Percentiles rank a stretch among this genome's conserved stretches.
phyloP scores from a whole-genome alignment of 2,329 filamentous ascomycete genomes.

The Trichoderma gracile region DNA sequence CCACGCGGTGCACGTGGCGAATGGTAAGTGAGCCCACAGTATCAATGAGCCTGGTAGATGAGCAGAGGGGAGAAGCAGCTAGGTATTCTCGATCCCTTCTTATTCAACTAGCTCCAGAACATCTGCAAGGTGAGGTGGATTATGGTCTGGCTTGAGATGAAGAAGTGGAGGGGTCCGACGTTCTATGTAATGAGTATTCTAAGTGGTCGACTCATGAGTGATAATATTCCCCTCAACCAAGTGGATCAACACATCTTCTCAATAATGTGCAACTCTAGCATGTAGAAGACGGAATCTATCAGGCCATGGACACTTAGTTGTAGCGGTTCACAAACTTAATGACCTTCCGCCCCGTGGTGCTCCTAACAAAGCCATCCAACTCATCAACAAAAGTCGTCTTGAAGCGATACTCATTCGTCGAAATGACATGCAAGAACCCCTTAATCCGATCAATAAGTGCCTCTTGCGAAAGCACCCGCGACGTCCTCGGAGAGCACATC shows the following conservation, averaged over 20 bases:
- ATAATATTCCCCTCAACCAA: too few relatives aligned
- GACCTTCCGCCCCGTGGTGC: conserved; percentile 33
- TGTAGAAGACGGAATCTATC: not conserved
- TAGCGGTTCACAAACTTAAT: conserved; percentile 40
- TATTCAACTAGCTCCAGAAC: too few relatives aligned
- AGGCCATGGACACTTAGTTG: conserved; percentile 28
- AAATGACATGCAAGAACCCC: conserved; percentile 32
- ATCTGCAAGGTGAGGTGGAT: too few relatives aligned
- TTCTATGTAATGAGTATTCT: too few relatives aligned
- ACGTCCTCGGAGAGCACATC: conserved; percentile 28
- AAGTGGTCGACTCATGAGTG: too few relatives aligned
- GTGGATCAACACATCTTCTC: not conserved
- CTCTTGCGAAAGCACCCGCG: conserved; percentile 20
- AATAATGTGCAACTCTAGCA: not conserved
- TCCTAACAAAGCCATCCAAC: conserved; percentile 36
- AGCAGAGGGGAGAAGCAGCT: not conserved
- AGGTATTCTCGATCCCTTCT: too few relatives aligned
- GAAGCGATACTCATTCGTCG: conserved; percentile 37
- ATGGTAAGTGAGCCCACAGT: too few relatives aligned
- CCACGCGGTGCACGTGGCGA: not conserved
- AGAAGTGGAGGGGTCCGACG: too few relatives aligned
- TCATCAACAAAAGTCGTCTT: conserved; percentile 39
- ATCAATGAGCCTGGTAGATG: not conserved
- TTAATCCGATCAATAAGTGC: conserved; percentile 30
- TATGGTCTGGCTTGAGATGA: too few relatives aligned